Evolutionary conservation across 306 rosid species (phyloP).

Genomic region (Casuarina cunninghamiana): DNA sequence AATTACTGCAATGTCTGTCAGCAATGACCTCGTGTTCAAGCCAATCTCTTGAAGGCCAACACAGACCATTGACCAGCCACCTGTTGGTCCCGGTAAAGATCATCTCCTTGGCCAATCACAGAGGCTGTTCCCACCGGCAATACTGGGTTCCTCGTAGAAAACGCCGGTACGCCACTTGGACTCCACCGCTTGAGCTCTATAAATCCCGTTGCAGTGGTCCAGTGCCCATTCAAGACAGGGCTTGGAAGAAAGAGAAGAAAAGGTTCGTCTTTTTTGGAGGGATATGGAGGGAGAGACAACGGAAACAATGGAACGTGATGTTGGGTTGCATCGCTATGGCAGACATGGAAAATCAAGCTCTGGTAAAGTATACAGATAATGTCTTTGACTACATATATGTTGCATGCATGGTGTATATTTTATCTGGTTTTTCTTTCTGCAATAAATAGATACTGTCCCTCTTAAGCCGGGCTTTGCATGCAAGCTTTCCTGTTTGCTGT

Average conservation of each 20-base stretch:
- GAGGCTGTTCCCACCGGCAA: constrained; percentile 12
- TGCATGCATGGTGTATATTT: constrained; percentile 21
- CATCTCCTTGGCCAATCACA: constrained; percentile 15
- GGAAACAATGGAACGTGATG: constrained; percentile 30
- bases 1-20: neutral
- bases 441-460: neutral
- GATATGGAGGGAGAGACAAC: neutral
- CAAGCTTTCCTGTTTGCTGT: neutral
- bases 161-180: constrained; percentile 36
- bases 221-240: constrained; percentile 19
- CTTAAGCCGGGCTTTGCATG: neutral
- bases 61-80: constrained; percentile 17
- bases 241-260: neutral
- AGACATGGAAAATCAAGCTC: constrained; percentile 29
- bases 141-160: constrained; percentile 29
- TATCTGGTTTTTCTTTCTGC: neutral
- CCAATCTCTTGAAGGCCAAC: neutral
- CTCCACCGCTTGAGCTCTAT: constrained; percentile 8
- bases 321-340: constrained; percentile 14
- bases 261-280: neutral
- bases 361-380: constrained; percentile 18
- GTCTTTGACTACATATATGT: neutral
- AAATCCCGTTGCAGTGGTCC: neutral
- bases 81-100: constrained; percentile 25
- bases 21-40: neutral